Percentiles rank a stretch among this genome's conserved stretches.
Evolutionary conservation across 2,329 filamentous ascomycete species (phyloP).

Genomic region (Rutstroemia sp.): DNA sequence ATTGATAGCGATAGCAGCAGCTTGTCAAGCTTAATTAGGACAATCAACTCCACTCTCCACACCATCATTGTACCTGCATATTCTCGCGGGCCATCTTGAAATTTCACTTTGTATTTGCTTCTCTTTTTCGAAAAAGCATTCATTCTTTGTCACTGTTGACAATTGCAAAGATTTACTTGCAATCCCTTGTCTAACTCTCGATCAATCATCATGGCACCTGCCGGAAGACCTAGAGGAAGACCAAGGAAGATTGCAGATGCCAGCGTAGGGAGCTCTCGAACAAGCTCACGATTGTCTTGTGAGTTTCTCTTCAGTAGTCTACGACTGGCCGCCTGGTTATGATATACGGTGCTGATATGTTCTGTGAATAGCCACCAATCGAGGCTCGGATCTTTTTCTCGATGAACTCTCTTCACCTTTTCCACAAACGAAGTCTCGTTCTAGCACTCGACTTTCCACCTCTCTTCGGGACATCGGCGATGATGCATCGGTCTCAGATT

Average conservation of each 20-base stretch:
- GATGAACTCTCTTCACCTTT: constrained; percentile 7
- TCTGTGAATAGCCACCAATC: constrained; percentile 16
- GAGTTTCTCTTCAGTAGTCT: constrained; percentile 10
- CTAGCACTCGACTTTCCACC: background rate
- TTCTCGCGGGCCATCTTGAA: background rate
- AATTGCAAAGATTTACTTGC: background rate
- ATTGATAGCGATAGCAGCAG: too few relatives aligned
- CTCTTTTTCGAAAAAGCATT: too few relatives aligned
- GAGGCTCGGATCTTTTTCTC: constrained; percentile 14
- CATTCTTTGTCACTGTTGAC: too few relatives aligned
- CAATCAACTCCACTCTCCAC: background rate
- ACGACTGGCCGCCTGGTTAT: too few relatives aligned
- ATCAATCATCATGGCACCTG: constrained; percentile 13
- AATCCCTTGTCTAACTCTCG: background rate
- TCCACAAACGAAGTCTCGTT: background rate
- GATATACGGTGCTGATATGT: background rate
- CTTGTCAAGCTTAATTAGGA: too few relatives aligned
- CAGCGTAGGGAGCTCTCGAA: constrained; percentile 12
- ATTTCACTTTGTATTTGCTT: background rate
- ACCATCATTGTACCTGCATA: background rate
- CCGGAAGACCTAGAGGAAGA: constrained; percentile 18
- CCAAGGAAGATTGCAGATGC: constrained; percentile 13
- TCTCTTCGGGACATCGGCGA: constrained; percentile 7
- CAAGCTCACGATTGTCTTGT: constrained; percentile 22
- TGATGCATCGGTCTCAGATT: constrained; percentile 14